These are phyloP conservation scores for Coemansia sp. DNA, from an alignment of 192 early-diverging fungal species.

Conservation along the genomic window DNA sequence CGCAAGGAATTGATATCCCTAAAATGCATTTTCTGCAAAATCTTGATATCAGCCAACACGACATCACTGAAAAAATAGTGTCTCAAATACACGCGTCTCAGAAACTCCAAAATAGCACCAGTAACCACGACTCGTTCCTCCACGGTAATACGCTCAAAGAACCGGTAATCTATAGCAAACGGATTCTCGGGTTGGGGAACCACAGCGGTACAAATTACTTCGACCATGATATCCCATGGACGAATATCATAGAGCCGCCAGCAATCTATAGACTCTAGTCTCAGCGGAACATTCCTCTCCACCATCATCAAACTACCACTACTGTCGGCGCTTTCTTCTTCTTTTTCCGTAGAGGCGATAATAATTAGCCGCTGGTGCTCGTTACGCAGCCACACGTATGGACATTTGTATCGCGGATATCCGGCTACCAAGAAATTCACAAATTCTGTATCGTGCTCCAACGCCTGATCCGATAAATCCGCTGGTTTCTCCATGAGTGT, in stretches of 20 bases:
- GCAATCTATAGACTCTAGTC: constrained; percentile 64
- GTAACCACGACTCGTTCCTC: constrained; percentile 69
- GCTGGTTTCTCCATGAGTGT: constrained; percentile 14
- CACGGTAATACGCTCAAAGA: constrained; percentile 63
- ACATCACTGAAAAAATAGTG: constrained; percentile 57
- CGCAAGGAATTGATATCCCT: constrained; percentile 39
- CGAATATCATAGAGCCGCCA: constrained; percentile 68
- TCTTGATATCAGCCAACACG: constrained; percentile 43
- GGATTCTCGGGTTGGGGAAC: constrained; percentile 65
- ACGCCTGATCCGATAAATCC: constrained; percentile 26
- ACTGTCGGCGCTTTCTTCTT: no score
- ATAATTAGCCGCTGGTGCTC: constrained; percentile 64
- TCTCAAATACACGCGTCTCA: constrained; percentile 62
- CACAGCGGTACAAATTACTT: constrained; percentile 64
- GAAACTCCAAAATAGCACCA: constrained; percentile 70
- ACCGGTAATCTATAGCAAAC: constrained; percentile 64
- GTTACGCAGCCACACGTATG: constrained; percentile 73
- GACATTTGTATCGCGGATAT: constrained; percentile 71
- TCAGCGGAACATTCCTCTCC: constrained; percentile 65
- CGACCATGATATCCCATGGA: constrained; percentile 70
- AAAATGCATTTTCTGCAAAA: constrained; percentile 45
- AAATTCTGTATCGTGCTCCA: constrained; percentile 51
- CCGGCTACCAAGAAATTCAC: constrained; percentile 70
- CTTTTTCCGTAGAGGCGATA: constrained; percentile 27
- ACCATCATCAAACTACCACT: no score